Percentiles rank a stretch among this genome's conserved stretches.
phyloP scores from a whole-genome alignment of 1,284 basidiomycete species.

The Ustilago shanxiensis region DNA sequence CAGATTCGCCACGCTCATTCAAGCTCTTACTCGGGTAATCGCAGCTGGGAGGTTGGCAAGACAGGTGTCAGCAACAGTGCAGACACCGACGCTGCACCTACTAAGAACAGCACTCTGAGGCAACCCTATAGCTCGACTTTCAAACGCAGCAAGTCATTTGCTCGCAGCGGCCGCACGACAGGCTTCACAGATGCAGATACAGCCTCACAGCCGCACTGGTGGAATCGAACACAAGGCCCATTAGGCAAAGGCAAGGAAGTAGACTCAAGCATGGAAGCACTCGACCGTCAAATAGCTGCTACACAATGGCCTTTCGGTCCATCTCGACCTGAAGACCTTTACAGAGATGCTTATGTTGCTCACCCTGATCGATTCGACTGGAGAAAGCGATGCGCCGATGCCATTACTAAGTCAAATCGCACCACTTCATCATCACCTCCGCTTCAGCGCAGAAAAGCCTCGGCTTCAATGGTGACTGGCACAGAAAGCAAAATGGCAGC shows the following conservation, averaged over 20 bases:
- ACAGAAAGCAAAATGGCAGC: slow-evolving; percentile 44
- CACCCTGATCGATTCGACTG: slow-evolving; percentile 51
- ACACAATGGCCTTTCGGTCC: slow-evolving; percentile 33
- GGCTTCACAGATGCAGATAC: background rate
- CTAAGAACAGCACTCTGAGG: background rate
- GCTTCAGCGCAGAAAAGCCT: slow-evolving; percentile 33
- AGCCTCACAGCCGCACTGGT: slow-evolving; percentile 26
- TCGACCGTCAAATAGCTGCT: slow-evolving; percentile 25
- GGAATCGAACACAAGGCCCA: slow-evolving; percentile 4
- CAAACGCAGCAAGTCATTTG: slow-evolving; percentile 7
- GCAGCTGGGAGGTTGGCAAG: slow-evolving; percentile 16
- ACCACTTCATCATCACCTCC: slow-evolving; percentile 4
- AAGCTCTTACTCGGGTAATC: slow-evolving; percentile 21
- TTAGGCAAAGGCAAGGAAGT: background rate
- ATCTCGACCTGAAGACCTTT: slow-evolving; percentile 39
- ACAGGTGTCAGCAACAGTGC: background rate
- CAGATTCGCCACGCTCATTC: slow-evolving; percentile 25
- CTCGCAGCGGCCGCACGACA: slow-evolving; percentile 2
- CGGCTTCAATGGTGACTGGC: slow-evolving; percentile 34
- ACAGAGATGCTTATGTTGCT: slow-evolving; percentile 45
- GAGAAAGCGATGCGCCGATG: slow-evolving; percentile 27
- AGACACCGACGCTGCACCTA: slow-evolving; percentile 8
- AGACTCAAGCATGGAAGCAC: slow-evolving; percentile 19
- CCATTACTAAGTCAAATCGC: background rate
- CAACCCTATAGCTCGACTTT: slow-evolving; percentile 18